Evolutionary conservation across 2,329 filamentous ascomycete genomes (phyloP).

Genomic region (Arachnomyces sp.): DNA sequence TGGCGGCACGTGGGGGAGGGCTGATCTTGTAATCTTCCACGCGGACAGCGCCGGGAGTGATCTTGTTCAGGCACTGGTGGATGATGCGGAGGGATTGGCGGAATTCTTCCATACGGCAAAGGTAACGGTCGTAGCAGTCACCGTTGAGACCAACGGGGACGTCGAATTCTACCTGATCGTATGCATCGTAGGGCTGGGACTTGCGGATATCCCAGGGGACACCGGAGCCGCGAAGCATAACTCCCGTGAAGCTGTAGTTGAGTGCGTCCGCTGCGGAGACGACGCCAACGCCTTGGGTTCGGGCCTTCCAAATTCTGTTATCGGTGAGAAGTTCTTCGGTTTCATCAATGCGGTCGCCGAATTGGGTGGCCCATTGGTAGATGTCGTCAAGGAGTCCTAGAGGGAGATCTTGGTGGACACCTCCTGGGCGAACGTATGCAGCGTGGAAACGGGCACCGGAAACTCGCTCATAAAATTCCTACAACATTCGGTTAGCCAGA

Average conservation of each 20-base stretch:
- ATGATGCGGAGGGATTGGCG: conserved; percentile 96
- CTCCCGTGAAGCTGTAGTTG: conserved; percentile 92
- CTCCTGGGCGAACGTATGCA: conserved; percentile 91
- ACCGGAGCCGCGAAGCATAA: conserved; percentile 96
- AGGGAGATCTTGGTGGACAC: conserved; percentile 92
- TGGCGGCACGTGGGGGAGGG: conserved; percentile 87
- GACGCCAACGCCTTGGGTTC: conserved; percentile 84
- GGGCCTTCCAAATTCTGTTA: conserved; percentile 97
- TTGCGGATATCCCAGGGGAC: conserved; percentile 96
- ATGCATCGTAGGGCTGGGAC: conserved; percentile 93
- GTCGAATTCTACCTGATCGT: conserved; percentile 96
- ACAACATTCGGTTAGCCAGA: conserved; percentile 7
- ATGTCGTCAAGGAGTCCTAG: conserved; percentile 94
- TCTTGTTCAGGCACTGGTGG: conserved; percentile 97
- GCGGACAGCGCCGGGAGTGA: conserved; percentile 87
- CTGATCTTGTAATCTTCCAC: conserved; percentile 99
- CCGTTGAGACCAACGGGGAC: conserved; percentile 93
- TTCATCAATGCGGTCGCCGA: conserved; percentile 95
- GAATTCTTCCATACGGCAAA: conserved; percentile 99
- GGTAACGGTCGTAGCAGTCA: conserved; percentile 98
- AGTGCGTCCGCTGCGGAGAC: conserved; percentile 88
- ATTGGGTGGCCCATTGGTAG: conserved; percentile 99
- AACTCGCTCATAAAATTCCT: conserved; percentile 99
- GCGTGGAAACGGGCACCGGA: conserved; percentile 95
- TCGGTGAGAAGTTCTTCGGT: conserved; percentile 98